Percentiles rank a stretch among this genome's conserved stretches.
Evolutionary conservation across 768 basidiomycete species (phyloP).

Genomic region (Suillus decipiens): DNA sequence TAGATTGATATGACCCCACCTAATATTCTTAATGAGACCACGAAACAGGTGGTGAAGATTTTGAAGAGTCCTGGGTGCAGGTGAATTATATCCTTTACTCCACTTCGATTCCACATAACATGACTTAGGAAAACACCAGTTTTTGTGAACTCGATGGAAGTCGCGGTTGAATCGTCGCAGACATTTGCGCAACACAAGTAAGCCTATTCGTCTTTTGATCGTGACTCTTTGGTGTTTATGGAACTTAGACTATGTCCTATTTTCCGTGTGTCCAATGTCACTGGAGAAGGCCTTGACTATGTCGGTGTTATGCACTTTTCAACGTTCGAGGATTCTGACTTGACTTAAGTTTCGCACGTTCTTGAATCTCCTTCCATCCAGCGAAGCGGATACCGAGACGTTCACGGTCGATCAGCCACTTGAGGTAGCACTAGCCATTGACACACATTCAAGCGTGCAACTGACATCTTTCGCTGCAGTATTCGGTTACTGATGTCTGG

Average conservation of each 20-base stretch:
- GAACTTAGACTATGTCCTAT: conserved; percentile 77
- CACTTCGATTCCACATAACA: background rate
- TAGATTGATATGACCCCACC: conserved; percentile 96
- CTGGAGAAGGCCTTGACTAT: conserved; percentile 85
- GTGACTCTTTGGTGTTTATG: conserved; percentile 9
- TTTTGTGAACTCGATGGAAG: conserved; percentile 81
- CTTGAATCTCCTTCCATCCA: conserved; percentile 87
- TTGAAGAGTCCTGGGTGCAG: conserved; percentile 91
- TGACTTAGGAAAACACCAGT: conserved; percentile 75
- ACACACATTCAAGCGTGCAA: background rate
- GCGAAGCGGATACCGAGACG: conserved; percentile 79
- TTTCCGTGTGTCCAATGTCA: conserved; percentile 92
- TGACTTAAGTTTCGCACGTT: conserved; percentile 73
- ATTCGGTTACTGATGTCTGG: conserved; percentile 85
- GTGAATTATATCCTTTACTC: conserved; percentile 38
- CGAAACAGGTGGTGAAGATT: conserved; percentile 91
- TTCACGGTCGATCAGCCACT: conserved; percentile 79
- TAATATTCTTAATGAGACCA: conserved; percentile 87
- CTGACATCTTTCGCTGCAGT: conserved; percentile 44
- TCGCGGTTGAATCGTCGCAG: conserved; percentile 75
- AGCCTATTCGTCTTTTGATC: conserved; percentile 14
- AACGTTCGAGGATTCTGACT: conserved; percentile 13
- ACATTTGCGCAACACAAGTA: conserved; percentile 75
- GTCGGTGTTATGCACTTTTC: conserved; percentile 39
- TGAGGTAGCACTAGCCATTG: conserved; percentile 51